Percentiles rank a stretch among this genome's conserved stretches.
Evolutionary conservation across 306 rosid species (phyloP).

Genomic region (Biancaea sappan): DNA sequence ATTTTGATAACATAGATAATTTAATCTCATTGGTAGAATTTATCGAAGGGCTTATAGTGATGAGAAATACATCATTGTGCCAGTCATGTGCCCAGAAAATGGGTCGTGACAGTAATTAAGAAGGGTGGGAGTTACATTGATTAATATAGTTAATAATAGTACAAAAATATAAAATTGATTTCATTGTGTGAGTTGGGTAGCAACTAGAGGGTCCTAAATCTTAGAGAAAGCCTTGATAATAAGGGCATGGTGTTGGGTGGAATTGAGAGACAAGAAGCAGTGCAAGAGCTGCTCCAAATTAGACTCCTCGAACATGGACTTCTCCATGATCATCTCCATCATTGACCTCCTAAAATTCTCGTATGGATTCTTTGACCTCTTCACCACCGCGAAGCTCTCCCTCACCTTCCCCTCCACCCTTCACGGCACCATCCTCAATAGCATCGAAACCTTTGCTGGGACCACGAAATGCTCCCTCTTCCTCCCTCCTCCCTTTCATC

Average conservation of each 20-base stretch:
- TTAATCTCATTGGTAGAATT: too few species aligned
- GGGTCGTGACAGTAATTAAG: too few species aligned
- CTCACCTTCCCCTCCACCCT: constrained; percentile 38
- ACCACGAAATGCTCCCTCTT: constrained; percentile 21
- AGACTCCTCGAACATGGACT: constrained; percentile 52
- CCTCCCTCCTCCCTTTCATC: background rate
- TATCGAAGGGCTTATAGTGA: too few species aligned
- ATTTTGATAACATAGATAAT: too few species aligned
- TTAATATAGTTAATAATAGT: too few species aligned
- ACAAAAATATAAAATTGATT: too few species aligned
- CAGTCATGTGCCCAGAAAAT: too few species aligned
- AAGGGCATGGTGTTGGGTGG: constrained; percentile 42
- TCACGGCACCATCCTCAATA: constrained; percentile 41
- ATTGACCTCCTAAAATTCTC: constrained; percentile 66
- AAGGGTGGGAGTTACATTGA: background rate
- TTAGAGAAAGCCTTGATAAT: constrained; percentile 46
- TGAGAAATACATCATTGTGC: too few species aligned
- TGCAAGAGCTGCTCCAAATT: constrained; percentile 59
- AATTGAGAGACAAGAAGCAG: constrained; percentile 58
- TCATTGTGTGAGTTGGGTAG: too few species aligned
- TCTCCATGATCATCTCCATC: constrained; percentile 69
- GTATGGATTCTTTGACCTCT: constrained; percentile 55
- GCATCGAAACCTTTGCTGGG: constrained; percentile 68
- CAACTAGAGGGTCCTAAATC: constrained; percentile 9
- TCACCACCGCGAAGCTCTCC: constrained; percentile 61